Evolutionary conservation across 2,329 filamentous ascomycete genomes (phyloP), one percentile per base, ranked within the genome.

Genomic region (Domatiomyces catenatus): DNA sequence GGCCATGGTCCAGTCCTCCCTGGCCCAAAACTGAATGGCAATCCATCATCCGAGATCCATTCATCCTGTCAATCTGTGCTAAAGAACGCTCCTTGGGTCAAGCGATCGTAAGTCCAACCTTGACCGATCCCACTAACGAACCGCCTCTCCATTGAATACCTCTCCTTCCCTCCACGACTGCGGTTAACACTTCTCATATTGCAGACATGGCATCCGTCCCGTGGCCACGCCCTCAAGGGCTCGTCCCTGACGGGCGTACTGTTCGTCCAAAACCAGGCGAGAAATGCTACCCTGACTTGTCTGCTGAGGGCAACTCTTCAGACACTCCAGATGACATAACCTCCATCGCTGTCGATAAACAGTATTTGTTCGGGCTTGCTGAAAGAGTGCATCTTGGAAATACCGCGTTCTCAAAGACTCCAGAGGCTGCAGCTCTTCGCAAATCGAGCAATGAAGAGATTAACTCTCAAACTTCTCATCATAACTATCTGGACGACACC

Each of bases 401-500:
- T 15, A 39, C 32, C 12, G 32, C 32, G 10, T 46, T 46, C 18
- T 24, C 15, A 17, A 22, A 36, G 26, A 39, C 32, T 18, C 39
- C 26, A 39, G 26, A 20, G 22, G 42, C 32, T 42, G 28, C 8
- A 20, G 46, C 39, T 18, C 17, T 36, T 22, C 42, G 18, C 24
- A 8, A 17, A 22, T 19, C 10, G 28, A 20, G 26, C 22, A 42
- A 22, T 6, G 26, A 22, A 26, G 24, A 47, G 10, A 36, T 4
- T 8, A 8, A 39, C 32, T 39, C 32, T 39, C 32, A 39, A 39
- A 39, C 15, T 15, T 15, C 10, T 39, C 32, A 39, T 10, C 43
- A 52, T 26, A 54, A 48, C 15, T 44, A 44, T 20, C 51, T 57
- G 5, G 50, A 57, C 19, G 5, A 20, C 22, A 47, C 36, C 3